These are phyloP conservation scores for Fomitopsis pinicola DNA, from an alignment of 1,284 basidiomycete genomes.

Conservation along the genomic window DNA sequence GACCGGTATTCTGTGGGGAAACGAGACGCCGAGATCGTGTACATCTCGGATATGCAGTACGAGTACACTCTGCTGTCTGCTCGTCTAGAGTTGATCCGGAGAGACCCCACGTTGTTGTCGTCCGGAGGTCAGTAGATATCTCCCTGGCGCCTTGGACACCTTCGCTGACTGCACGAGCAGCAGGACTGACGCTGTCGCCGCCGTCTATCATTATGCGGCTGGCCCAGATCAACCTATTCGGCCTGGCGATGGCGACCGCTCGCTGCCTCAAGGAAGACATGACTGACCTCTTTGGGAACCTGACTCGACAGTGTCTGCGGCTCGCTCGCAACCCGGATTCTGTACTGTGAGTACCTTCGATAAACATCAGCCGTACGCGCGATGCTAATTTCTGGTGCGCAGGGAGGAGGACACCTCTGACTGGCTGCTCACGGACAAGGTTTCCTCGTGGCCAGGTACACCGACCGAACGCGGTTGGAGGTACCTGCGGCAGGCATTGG, in stretches of 20 bases:
- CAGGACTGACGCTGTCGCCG: slow-evolving; percentile 65
- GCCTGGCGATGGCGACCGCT: slow-evolving; percentile 77
- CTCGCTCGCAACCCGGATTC: slow-evolving; percentile 57
- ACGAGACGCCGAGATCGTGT: slow-evolving; percentile 73
- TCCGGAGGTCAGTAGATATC: slow-evolving; percentile 36
- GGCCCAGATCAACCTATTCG: slow-evolving; percentile 77
- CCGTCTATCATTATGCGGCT: slow-evolving; percentile 77
- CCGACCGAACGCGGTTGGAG: slow-evolving; percentile 82
- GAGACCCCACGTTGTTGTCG: slow-evolving; percentile 48
- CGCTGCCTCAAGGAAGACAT: slow-evolving; percentile 80
- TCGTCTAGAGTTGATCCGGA: slow-evolving; percentile 70
- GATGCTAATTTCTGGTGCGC: slow-evolving; percentile 6
- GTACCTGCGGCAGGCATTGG: slow-evolving; percentile 79
- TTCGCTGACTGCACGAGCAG: slow-evolving; percentile 10
- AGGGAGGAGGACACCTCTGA: slow-evolving; percentile 67
- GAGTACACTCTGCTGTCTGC: slow-evolving; percentile 83
- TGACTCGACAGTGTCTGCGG: slow-evolving; percentile 79
- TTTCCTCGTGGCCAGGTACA: slow-evolving; percentile 80
- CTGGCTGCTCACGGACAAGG: slow-evolving; percentile 81
- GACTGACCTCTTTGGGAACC: slow-evolving; percentile 77
- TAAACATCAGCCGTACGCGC: not conserved
- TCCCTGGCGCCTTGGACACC: slow-evolving; percentile 2
- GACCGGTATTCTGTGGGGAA: slow-evolving; percentile 58
- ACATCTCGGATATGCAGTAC: slow-evolving; percentile 78
- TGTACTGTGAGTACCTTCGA: slow-evolving; percentile 40